Evolutionary conservation across 805 yeast genomes (phyloP).

Genomic region (Torulaspora franciscae): DNA sequence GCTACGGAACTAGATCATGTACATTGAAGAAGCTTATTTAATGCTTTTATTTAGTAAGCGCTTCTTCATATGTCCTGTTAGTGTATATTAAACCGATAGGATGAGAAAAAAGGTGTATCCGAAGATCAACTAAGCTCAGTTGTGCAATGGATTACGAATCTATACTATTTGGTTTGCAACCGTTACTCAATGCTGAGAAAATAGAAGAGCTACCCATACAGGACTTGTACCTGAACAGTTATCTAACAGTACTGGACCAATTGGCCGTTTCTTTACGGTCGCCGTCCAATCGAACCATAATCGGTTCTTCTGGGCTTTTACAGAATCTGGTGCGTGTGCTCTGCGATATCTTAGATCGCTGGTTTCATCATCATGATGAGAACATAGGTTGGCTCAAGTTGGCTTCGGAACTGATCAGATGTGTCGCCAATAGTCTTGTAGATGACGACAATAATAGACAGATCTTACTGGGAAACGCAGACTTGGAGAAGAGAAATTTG

Average conservation of each 20-base stretch:
- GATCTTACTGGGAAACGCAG: constrained; percentile 8
- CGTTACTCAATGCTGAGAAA: constrained; percentile 23
- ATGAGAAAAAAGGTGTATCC: too few species aligned
- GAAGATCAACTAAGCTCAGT: neutral
- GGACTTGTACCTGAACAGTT: constrained; percentile 19
- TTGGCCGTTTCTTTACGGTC: constrained; percentile 32
- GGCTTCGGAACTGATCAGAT: constrained; percentile 31
- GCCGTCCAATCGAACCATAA: constrained; percentile 29
- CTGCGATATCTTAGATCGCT: constrained; percentile 11
- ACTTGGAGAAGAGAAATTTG: constrained; percentile 7
- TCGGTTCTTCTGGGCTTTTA: constrained; percentile 30
- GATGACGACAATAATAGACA: constrained; percentile 32
- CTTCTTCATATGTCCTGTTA: neutral
- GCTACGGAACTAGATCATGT: too few species aligned
- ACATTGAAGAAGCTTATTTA: neutral
- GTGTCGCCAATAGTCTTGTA: constrained; percentile 32
- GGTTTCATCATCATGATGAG: constrained; percentile 11
- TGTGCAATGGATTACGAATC: constrained; percentile 33
- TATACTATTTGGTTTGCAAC: constrained; percentile 32
- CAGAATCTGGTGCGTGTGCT: constrained; percentile 19
- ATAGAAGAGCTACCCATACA: constrained; percentile 20
- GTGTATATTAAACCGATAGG: neutral
- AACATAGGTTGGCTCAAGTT: constrained; percentile 18
- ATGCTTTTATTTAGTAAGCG: neutral
- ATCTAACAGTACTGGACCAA: constrained; percentile 27